Evolutionary conservation across 495 filamentous ascomycete species (phyloP).

Genomic region (Pyrenula aspistea): DNA sequence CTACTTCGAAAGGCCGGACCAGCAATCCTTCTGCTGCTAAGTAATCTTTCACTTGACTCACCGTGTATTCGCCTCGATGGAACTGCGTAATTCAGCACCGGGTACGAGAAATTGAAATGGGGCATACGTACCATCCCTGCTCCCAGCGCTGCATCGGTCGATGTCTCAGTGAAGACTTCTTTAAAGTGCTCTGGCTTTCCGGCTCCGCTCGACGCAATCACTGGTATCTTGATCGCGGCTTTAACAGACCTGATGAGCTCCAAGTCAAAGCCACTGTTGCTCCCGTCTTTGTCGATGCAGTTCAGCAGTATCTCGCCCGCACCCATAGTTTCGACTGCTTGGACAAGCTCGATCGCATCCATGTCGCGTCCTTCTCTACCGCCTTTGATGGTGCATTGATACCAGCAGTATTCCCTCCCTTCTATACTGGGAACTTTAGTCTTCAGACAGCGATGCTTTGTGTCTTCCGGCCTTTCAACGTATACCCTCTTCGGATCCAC

Average conservation of each 20-base stretch:
- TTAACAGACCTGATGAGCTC: constrained; percentile 88
- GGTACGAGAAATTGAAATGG: constrained; percentile 2
- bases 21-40: constrained; percentile 57
- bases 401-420: constrained; percentile 86
- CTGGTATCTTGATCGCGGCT: constrained; percentile 69
- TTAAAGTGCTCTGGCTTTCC: constrained; percentile 81
- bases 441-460: constrained; percentile 64
- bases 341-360: constrained; percentile 75
- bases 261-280: constrained; percentile 88
- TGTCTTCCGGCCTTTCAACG: constrained; percentile 58
- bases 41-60: constrained; percentile 84
- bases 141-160: constrained; percentile 83
- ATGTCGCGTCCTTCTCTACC: constrained; percentile 84
- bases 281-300: constrained; percentile 95
- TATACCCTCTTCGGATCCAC: constrained; percentile 90
- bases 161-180: constrained; percentile 78
- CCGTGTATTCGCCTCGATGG: constrained; percentile 88
- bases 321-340: constrained; percentile 92
- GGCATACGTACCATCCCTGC: constrained; percentile 69
- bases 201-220: constrained; percentile 90
- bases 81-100: constrained; percentile 41
- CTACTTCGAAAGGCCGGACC: constrained; percentile 60
- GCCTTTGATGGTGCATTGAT: constrained; percentile 93
- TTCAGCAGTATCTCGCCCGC: constrained; percentile 90
- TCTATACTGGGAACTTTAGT: constrained; percentile 58